Percentiles rank a stretch among this genome's conserved stretches.
Conservation (phyloP, 768 basidiomycete species). For the Leccinum imitatum region DNA sequence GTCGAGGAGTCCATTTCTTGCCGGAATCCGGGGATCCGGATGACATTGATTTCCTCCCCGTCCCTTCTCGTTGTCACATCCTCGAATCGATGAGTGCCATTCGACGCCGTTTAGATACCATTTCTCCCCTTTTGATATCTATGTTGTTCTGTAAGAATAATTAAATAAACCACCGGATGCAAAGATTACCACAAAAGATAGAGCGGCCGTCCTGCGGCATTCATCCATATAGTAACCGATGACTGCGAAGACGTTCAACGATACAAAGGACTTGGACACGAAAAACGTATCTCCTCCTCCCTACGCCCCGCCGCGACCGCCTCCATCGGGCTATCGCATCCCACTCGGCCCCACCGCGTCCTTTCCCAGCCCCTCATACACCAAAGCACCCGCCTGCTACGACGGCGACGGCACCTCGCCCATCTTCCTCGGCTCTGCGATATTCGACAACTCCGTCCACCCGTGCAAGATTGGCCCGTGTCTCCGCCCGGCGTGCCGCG, state of each 20-base stretch:
- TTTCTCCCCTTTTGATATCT: slow-evolving; percentile 14
- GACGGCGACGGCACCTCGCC: slow-evolving; percentile 60
- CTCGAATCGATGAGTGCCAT: no score
- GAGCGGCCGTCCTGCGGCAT: no score
- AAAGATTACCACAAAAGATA: no score
- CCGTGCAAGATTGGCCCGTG: slow-evolving; percentile 78
- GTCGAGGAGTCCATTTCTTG: slow-evolving; percentile 9
- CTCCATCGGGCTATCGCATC: slow-evolving; percentile 68
- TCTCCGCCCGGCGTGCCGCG: slow-evolving; percentile 50
- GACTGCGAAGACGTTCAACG: slow-evolving; percentile 1
- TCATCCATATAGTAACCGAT: no score
- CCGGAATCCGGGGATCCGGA: no score
- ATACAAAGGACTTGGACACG: slow-evolving; percentile 11
- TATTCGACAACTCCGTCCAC: slow-evolving; percentile 66
- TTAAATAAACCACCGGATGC: neutral
- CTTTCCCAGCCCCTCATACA: slow-evolving; percentile 41
- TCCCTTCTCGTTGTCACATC: no score
- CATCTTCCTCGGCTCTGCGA: slow-evolving; percentile 72
- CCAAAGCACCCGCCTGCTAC: slow-evolving; percentile 50
- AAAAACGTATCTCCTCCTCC: slow-evolving; percentile 20
- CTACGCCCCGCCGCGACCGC: slow-evolving; percentile 29
- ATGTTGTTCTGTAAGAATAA: slow-evolving; percentile 5
- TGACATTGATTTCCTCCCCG: no score
- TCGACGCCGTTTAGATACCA: no score
- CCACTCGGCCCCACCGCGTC: slow-evolving; percentile 42